These are phyloP conservation scores for Eleusine coracana DNA, from an alignment of 176 grass and related monocot genomes.

Conservation along the genomic window DNA sequence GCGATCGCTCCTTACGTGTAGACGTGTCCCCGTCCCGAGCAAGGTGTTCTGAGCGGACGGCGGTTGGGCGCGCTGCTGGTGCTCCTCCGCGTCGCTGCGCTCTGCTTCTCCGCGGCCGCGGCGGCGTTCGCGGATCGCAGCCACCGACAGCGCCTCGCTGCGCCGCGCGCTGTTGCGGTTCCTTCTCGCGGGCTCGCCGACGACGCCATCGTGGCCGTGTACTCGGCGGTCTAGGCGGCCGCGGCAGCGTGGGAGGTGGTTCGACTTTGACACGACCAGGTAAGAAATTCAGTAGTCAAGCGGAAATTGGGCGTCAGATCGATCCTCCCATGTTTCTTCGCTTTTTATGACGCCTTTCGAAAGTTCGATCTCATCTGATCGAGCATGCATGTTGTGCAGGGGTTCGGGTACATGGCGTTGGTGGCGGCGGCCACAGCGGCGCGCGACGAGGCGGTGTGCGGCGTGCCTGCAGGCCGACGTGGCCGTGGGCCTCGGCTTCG, in stretches of 20 bases:
- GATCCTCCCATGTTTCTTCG: no score
- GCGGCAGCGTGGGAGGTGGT: slow-evolving; percentile 72
- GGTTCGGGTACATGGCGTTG: slow-evolving; percentile 66
- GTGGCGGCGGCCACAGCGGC: slow-evolving; percentile 51
- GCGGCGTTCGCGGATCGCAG: no score
- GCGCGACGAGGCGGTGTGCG: slow-evolving; percentile 34
- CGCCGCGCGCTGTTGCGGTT: slow-evolving; percentile 43
- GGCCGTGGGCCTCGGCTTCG: slow-evolving; percentile 64
- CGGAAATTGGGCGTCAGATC: no score
- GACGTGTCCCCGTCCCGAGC: no score
- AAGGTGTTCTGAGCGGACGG: no score
- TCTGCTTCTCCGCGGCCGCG: no score
- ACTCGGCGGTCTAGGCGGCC: slow-evolving; percentile 66
- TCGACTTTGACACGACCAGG: slow-evolving; percentile 95
- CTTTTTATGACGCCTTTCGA: no score
- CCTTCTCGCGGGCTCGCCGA: slow-evolving; percentile 50
- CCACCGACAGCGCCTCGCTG: no score
- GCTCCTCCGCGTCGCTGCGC: no score
- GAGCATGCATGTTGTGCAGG: slow-evolving; percentile 27
- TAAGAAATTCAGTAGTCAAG: not conserved
- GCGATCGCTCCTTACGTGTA: no score
- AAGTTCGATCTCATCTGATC: no score
- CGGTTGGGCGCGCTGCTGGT: no score
- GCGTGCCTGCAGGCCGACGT: slow-evolving; percentile 61
- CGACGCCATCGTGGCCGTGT: slow-evolving; percentile 68